Conservation (phyloP, 768 basidiomycete species). For the Mycena alexandri region DNA sequence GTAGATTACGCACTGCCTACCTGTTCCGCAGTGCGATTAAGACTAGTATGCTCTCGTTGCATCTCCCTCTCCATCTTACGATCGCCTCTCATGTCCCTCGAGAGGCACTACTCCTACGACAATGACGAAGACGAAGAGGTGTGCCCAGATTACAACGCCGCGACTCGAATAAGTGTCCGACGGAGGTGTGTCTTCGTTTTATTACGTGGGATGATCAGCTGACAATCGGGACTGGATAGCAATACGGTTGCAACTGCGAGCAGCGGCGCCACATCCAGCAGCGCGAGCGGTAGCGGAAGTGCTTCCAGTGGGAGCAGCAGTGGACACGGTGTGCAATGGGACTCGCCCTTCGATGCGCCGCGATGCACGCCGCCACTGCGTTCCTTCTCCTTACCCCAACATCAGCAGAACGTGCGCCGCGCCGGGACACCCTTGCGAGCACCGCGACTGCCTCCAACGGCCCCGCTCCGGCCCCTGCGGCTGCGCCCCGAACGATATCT, state of each 20-base stretch:
- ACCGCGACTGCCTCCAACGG: constrained; percentile 34
- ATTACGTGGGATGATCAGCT: constrained; percentile 3
- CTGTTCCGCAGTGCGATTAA: constrained; percentile 17
- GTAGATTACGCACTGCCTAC: constrained; percentile 28
- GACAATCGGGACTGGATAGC: not conserved
- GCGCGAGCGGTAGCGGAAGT: constrained; percentile 18
- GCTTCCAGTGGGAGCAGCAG: constrained; percentile 22
- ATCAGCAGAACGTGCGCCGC: too few relatives aligned
- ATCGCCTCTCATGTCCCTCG: constrained; percentile 21
- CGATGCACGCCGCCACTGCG: constrained; percentile 33
- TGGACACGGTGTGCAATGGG: constrained; percentile 43
- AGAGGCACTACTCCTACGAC: constrained; percentile 20
- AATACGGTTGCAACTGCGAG: constrained; percentile 40
- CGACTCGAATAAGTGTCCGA: constrained; percentile 41
- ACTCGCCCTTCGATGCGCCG: constrained; percentile 38
- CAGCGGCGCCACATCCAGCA: constrained; percentile 36
- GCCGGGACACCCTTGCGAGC: too few relatives aligned
- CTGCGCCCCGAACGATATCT: constrained; percentile 58
- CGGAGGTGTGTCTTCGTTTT: constrained; percentile 50
- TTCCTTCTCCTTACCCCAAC: constrained; percentile 34
- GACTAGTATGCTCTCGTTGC: not conserved
- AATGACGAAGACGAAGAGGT: constrained; percentile 45
- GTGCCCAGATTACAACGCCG: constrained; percentile 57
- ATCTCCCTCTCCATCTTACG: not conserved
- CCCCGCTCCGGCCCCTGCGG: constrained; percentile 43